A percentile compares a stretch with the other conserved stretches of the same genome.
phyloP scores from a whole-genome alignment of 2,329 filamentous ascomycete species.

The Ascochyta lentis region DNA sequence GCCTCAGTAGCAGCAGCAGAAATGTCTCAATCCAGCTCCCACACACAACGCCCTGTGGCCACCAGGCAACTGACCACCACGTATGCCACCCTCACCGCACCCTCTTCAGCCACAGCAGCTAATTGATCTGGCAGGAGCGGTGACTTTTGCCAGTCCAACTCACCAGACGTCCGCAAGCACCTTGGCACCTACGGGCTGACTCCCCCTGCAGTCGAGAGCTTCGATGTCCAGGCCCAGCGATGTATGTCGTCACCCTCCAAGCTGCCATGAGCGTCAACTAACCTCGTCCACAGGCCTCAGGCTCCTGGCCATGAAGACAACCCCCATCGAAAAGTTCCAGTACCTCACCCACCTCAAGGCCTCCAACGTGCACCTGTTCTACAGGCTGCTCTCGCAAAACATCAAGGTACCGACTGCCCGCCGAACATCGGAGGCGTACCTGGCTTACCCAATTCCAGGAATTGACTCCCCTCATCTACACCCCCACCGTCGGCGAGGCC shows the following conservation, averaged over 20 bases:
- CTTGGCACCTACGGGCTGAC: constrained; percentile 61
- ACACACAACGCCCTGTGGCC: constrained; percentile 45
- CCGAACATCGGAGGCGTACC: neutral
- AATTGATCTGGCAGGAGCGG: constrained; percentile 42
- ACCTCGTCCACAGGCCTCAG: constrained; percentile 68
- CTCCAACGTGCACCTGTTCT: constrained; percentile 82
- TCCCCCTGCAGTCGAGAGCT: constrained; percentile 59
- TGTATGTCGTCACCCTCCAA: constrained; percentile 51
- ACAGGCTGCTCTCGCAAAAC: constrained; percentile 78
- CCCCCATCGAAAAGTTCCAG: constrained; percentile 80
- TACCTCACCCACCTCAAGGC: constrained; percentile 79
- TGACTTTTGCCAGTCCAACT: constrained; percentile 59
- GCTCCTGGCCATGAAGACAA: constrained; percentile 73
- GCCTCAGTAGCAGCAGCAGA: constrained; percentile 45
- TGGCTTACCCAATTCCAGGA: constrained; percentile 60
- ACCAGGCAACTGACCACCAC: constrained; percentile 49
- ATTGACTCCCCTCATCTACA: constrained; percentile 85
- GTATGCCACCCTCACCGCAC: constrained; percentile 26
- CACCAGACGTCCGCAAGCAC: constrained; percentile 57
- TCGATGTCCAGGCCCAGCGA: constrained; percentile 58
- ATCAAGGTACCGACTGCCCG: constrained; percentile 54
- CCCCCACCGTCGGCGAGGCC: constrained; percentile 91
- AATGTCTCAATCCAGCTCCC: constrained; percentile 41
- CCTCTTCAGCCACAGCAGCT: constrained; percentile 15
- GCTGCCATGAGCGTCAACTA: constrained; percentile 4